Percentiles rank a stretch among this genome's conserved stretches.
phyloP scores from a whole-genome alignment of 1,284 basidiomycete species.

The Cryptococcus sp. region DNA sequence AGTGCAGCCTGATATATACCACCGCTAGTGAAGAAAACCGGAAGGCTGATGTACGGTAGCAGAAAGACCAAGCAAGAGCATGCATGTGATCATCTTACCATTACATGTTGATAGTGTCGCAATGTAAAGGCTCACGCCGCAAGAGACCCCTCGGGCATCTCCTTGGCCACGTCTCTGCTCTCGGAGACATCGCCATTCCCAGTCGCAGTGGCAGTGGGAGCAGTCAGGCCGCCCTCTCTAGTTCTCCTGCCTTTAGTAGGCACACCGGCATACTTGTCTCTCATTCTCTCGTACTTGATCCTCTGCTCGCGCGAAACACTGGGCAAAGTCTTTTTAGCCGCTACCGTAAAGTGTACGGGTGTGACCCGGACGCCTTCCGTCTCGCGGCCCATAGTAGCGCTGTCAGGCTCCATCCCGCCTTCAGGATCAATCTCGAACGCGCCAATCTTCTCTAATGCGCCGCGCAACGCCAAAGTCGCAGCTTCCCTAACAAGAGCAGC shows the following conservation, averaged over 20 bases:
- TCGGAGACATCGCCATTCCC: neutral
- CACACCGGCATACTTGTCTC: constrained; percentile 75
- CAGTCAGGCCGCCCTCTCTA: constrained; percentile 24
- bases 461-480: constrained; percentile 76
- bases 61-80: too few species aligned
- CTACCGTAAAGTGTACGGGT: constrained; percentile 68
- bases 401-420: constrained; percentile 13
- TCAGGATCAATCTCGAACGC: constrained; percentile 57
- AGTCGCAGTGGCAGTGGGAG: too few species aligned
- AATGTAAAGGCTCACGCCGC: neutral
- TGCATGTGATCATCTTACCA: too few species aligned
- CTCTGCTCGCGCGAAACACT: constrained; percentile 82
- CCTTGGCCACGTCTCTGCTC: neutral
- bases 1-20: too few species aligned
- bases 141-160: neutral
- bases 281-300: constrained; percentile 74
- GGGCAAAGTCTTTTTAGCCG: constrained; percentile 80
- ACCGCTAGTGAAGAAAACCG: too few species aligned
- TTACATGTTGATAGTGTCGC: too few species aligned
- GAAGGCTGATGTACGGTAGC: too few species aligned
- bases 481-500: constrained; percentile 86
- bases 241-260: constrained; percentile 49
- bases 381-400: constrained; percentile 5
- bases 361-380: constrained; percentile 53
- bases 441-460: constrained; percentile 67